These are phyloP conservation scores for Jamesozyma jinghongensis DNA, from an alignment of 805 yeast species.

Conservation along the genomic window DNA sequence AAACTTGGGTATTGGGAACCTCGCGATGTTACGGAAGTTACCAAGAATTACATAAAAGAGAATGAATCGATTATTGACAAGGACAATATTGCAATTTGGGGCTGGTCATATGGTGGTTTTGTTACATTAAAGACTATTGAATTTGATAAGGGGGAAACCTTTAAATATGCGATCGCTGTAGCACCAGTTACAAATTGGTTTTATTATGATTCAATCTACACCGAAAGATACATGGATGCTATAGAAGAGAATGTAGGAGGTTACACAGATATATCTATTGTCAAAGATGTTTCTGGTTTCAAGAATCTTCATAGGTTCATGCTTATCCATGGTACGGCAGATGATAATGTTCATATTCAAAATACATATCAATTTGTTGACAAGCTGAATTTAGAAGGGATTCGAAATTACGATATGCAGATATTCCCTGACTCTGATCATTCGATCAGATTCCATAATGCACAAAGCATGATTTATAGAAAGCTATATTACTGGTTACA, in stretches of 20 bases:
- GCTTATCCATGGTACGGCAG: conserved; percentile 76
- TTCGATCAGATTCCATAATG: conserved; percentile 70
- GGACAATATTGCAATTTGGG: conserved; percentile 63
- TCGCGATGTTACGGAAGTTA: conserved; percentile 48
- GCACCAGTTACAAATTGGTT: conserved; percentile 82
- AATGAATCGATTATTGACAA: conserved; percentile 39
- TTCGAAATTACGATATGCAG: conserved; percentile 78
- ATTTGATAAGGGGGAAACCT: conserved; percentile 49
- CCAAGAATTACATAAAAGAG: conserved; percentile 40
- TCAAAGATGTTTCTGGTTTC: conserved; percentile 37
- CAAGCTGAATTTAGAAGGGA: conserved; percentile 39
- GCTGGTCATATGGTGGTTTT: conserved; percentile 85
- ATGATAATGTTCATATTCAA: conserved; percentile 75
- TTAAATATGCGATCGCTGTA: conserved; percentile 70
- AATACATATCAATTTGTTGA: conserved; percentile 58
- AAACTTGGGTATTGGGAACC: conserved; percentile 72
- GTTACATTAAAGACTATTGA: conserved; percentile 67
- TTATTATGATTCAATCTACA: conserved; percentile 67
- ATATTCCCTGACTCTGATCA: conserved; percentile 94
- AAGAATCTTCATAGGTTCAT: conserved; percentile 46
- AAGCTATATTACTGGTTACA: conserved; percentile 61
- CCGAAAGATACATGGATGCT: conserved; percentile 64
- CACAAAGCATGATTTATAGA: conserved; percentile 61
- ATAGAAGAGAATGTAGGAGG: conserved; percentile 43
- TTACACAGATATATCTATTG: conserved; percentile 38